These are phyloP conservation scores for Guyanaporus albipodus DNA, from an alignment of 768 basidiomycete genomes.

Conservation along the genomic window DNA sequence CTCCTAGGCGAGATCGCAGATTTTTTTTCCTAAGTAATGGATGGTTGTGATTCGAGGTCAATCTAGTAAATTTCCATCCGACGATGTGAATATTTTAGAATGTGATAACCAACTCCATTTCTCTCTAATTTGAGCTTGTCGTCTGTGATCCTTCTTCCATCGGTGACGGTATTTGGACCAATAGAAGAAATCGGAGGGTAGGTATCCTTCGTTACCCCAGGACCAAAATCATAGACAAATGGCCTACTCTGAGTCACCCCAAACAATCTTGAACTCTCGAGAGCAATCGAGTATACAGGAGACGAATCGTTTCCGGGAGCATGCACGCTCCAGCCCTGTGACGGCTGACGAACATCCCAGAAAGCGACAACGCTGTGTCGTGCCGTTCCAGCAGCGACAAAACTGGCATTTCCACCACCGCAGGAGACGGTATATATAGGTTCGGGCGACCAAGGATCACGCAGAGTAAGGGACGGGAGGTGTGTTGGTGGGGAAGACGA, in stretches of 20 bases:
- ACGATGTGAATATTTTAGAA: slow-evolving; percentile 44
- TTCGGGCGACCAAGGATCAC: slow-evolving; percentile 66
- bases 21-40: no score
- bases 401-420: slow-evolving; percentile 63
- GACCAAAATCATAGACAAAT: slow-evolving; percentile 79
- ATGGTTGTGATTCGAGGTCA: no score
- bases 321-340: slow-evolving; percentile 70
- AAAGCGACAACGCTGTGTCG: slow-evolving; percentile 75
- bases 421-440: slow-evolving; percentile 73
- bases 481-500: slow-evolving; percentile 35
- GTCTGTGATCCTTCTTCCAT: slow-evolving; percentile 13
- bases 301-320: slow-evolving; percentile 76
- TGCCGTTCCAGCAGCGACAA: slow-evolving; percentile 74
- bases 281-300: slow-evolving; percentile 68
- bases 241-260: slow-evolving; percentile 74
- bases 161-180: slow-evolving; percentile 21
- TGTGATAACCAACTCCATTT: slow-evolving; percentile 46
- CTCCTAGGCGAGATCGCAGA: background rate
- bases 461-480: slow-evolving; percentile 55
- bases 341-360: slow-evolving; percentile 71
- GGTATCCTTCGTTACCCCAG: slow-evolving; percentile 51
- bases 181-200: slow-evolving; percentile 40
- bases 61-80: slow-evolving; percentile 12
- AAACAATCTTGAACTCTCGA: slow-evolving; percentile 77
- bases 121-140: slow-evolving; percentile 30